These are phyloP conservation scores for Tricholoma terreum DNA, from an alignment of 768 basidiomycete genomes.

Conservation along the genomic window DNA sequence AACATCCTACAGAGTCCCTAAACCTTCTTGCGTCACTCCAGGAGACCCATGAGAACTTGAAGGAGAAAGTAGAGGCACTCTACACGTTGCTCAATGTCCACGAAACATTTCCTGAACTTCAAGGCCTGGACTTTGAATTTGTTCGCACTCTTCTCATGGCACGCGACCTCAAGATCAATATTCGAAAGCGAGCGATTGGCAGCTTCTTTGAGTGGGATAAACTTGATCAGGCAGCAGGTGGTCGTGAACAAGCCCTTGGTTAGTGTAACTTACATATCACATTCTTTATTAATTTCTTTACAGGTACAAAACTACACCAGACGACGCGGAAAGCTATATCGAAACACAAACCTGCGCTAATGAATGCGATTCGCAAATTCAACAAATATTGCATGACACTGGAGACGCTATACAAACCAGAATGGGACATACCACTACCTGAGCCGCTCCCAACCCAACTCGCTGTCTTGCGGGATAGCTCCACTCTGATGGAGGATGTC, in stretches of 20 bases:
- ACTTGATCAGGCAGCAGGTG: constrained; percentile 14
- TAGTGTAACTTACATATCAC: background rate
- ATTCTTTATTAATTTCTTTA: background rate
- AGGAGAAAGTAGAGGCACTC: constrained; percentile 25
- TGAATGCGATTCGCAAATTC: constrained; percentile 23
- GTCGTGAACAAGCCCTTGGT: constrained; percentile 2
- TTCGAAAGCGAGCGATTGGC: constrained; percentile 29
- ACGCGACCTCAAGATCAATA: constrained; percentile 38
- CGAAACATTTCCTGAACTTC: constrained; percentile 30
- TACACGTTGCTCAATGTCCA: constrained; percentile 35
- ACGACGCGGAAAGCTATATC: constrained; percentile 24
- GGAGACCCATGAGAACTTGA: constrained; percentile 16
- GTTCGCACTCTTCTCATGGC: constrained; percentile 30
- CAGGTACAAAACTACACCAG: constrained; percentile 31
- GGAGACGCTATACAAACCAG: constrained; percentile 12
- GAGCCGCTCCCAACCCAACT: constrained; percentile 27
- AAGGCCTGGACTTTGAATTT: constrained; percentile 26
- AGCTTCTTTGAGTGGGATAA: constrained; percentile 37
- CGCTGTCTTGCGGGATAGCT: constrained; percentile 16
- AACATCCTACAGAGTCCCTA: constrained; percentile 4
- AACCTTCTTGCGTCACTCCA: constrained; percentile 18
- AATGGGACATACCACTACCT: constrained; percentile 31
- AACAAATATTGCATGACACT: constrained; percentile 26
- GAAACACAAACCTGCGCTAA: constrained; percentile 22
- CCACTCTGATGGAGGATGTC: constrained; percentile 32